Evolutionary conservation across 148 eudicot species (phyloP).

Genomic region (Euryodendron excelsum): DNA sequence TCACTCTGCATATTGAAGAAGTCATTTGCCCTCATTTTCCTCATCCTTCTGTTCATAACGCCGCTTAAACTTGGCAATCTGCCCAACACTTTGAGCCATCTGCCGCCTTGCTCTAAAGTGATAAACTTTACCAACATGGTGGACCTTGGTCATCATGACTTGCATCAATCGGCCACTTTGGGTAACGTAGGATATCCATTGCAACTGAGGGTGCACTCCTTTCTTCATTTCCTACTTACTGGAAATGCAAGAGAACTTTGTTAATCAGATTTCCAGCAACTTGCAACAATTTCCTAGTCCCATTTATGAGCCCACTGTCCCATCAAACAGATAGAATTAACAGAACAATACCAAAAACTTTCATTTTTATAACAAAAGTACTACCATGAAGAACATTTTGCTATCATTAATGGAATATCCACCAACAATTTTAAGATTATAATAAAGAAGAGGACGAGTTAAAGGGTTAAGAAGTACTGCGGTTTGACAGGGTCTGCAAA

Average conservation of each 20-base stretch:
- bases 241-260: background rate
- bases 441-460: too few relatives aligned
- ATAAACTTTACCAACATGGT: constrained; percentile 74
- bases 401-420: too few relatives aligned
- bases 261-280: constrained; percentile 32
- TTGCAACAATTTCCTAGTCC: too few relatives aligned
- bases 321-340: too few relatives aligned
- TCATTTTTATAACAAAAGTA: too few relatives aligned
- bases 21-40: constrained; percentile 43
- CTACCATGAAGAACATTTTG: too few relatives aligned
- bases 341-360: too few relatives aligned
- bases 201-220: constrained; percentile 76
- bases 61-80: constrained; percentile 77
- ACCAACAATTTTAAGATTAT: too few relatives aligned
- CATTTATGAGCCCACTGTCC: too few relatives aligned
- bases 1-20: constrained; percentile 8
- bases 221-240: constrained; percentile 49
- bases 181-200: constrained; percentile 70
- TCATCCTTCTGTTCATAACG: constrained; percentile 58
- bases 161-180: constrained; percentile 47
- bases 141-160: constrained; percentile 84
- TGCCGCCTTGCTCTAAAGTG: constrained; percentile 75
- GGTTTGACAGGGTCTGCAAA: too few relatives aligned
- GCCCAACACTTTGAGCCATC: constrained; percentile 75
- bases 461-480: too few relatives aligned